A percentile compares a stretch with the other conserved stretches of the same genome.
These are phyloP conservation scores for Elongisporangium undulatum DNA, from an alignment of 352 stramenopile genomes.

Conservation along the genomic window DNA sequence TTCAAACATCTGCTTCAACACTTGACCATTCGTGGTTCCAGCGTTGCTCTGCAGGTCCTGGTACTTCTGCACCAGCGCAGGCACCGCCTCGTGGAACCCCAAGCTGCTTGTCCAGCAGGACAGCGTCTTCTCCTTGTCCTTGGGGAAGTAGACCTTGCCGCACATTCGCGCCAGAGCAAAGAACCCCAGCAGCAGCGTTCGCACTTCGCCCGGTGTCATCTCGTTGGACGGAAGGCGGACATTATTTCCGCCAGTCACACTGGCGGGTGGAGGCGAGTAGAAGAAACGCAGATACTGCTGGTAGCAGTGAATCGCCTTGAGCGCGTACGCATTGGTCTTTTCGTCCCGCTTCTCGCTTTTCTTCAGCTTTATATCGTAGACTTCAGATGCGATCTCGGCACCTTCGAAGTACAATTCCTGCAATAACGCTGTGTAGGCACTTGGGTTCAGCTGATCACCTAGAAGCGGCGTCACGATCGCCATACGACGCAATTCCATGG, in stretches of 20 bases:
- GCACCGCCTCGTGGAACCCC: constrained; percentile 41
- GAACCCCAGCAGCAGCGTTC: constrained; percentile 45
- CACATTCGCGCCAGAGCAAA: constrained; percentile 60
- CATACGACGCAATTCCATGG: constrained; percentile 59
- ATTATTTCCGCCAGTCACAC: constrained; percentile 26
- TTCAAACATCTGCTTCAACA: constrained; percentile 33
- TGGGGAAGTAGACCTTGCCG: constrained; percentile 41
- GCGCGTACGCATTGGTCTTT: constrained; percentile 43
- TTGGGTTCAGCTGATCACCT: constrained; percentile 38
- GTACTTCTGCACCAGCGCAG: constrained; percentile 36
- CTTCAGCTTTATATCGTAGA: constrained; percentile 65
- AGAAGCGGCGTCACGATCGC: constrained; percentile 42
- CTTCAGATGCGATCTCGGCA: constrained; percentile 46
- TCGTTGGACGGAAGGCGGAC: constrained; percentile 24
- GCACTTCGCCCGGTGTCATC: constrained; percentile 32
- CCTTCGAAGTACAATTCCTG: constrained; percentile 70
- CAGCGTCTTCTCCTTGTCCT: constrained; percentile 46
- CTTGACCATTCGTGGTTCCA: constrained; percentile 7
- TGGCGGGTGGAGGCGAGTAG: constrained; percentile 26
- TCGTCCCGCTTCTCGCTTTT: constrained; percentile 14
- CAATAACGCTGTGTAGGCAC: constrained; percentile 43
- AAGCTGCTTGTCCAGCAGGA: constrained; percentile 55
- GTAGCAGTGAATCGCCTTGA: constrained; percentile 69
- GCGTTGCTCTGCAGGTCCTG: constrained; percentile 12
- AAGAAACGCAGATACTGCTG: constrained; percentile 69